Evolutionary conservation across 371 early-diverging fungal genomes (phyloP).

Genomic region (Rhizopus delemar): DNA sequence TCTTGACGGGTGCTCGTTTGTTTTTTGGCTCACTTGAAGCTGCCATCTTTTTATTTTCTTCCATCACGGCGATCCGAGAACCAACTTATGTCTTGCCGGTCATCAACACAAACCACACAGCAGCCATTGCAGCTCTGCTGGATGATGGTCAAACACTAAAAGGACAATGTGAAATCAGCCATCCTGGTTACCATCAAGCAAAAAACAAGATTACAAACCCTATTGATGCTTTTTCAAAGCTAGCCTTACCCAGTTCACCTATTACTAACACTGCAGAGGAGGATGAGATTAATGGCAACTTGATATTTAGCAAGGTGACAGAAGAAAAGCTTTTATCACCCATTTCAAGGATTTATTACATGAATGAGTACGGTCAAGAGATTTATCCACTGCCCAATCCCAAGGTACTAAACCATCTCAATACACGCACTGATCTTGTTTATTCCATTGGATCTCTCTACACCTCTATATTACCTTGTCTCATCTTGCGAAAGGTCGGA

Average conservation of each 20-base stretch:
- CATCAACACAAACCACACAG: conserved; percentile 62
- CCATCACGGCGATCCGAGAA: conserved; percentile 64
- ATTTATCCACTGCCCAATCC: conserved; percentile 69
- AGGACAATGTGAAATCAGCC: conserved; percentile 74
- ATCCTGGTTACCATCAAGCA: conserved; percentile 44
- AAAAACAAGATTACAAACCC: conserved; percentile 31
- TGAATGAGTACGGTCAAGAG: conserved; percentile 71
- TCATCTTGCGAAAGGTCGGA: conserved; percentile 69
- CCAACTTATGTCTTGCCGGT: conserved; percentile 66
- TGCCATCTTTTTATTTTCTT: conserved; percentile 67
- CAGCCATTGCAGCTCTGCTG: conserved; percentile 64
- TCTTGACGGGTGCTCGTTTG: conserved; percentile 70
- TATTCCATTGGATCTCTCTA: conserved; percentile 76
- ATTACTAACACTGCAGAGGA: conserved; percentile 1
- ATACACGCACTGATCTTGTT: conserved; percentile 55
- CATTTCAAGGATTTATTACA: conserved; percentile 69
- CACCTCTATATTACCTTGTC: conserved; percentile 72
- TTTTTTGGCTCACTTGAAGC: conserved; percentile 73
- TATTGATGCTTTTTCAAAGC: conserved; percentile 50
- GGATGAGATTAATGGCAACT: conserved; percentile 34
- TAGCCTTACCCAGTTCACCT: conserved; percentile 35
- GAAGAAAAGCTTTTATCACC: conserved; percentile 51
- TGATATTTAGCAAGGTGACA: conserved; percentile 55
- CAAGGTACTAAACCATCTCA: conserved; percentile 53
- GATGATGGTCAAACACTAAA: conserved; percentile 59